Base-by-base conservation (phyloP, 768 basidiomycete species). In the Amanita muscaria region DNA sequence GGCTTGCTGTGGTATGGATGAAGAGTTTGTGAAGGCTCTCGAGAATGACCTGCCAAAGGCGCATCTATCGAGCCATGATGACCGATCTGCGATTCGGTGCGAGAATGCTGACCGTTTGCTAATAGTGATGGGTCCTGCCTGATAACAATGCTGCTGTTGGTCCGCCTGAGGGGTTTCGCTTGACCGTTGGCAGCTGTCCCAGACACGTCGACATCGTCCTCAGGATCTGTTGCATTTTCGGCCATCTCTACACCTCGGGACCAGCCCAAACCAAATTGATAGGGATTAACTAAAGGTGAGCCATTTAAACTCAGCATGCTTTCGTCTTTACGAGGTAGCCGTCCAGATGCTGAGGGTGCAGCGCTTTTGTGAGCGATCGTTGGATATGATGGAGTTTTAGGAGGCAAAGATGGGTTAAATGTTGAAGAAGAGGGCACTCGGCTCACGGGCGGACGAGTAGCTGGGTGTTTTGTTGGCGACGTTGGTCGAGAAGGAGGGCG, bases 281-380 rank as follows among this genome's bases (percentile, higher is more conserved):
- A 83, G 1, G 87, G 86, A 57, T 88, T 88, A 14, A 80, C 77
- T 14, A 90, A 69, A 0, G 88, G 88, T 0, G 85, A 88, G 3
- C 88, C 88, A 49, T 91, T 90, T 15, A 83, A 61, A 54, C 86
- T 86, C 40, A 89, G 69, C 76, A 89, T 77, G 54, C 70, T 78
- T 60, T 91, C 88, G 54, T 87, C 77, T 51, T 70, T 76, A 32
- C 83, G 75, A 9, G 85, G 82, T 57, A 80, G 68, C 19, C 87
- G 79, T 37, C 81, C 66, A 3, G 70, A 58, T 14, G 72, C 61
- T 33, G 63, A 59, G 16, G 64, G 65, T 25, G 53, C 48, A 32
- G 27, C 45, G 23, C 49, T 40, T 21, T 30, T 34, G 16, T 23
- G 42, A 37, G 40, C 37, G 25, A 53, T 55, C 25, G 67, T 56